Evolutionary conservation across 2,329 filamentous ascomycete genomes (phyloP).

Genomic region (Ceratocystis harringtonii): DNA sequence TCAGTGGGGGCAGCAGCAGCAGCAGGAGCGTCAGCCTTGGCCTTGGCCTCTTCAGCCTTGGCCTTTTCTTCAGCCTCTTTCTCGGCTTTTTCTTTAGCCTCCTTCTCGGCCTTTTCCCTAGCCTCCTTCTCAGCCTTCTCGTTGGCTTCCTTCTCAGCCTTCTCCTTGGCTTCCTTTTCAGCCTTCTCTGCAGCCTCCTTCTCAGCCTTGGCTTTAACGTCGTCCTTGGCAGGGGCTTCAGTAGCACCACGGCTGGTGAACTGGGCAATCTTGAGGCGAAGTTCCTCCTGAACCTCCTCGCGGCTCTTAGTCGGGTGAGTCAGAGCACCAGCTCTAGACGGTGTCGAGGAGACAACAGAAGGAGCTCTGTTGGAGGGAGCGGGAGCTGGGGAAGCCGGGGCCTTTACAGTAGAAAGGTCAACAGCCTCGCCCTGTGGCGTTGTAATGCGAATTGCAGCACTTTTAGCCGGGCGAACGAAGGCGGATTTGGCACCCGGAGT

Average conservation of each 20-base stretch:
- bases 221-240: conserved; percentile 19
- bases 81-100: conserved; percentile 20
- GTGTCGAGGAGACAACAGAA: conserved; percentile 57
- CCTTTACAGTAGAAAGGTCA: conserved; percentile 47
- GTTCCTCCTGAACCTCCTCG: conserved; percentile 71
- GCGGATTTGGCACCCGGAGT: conserved; percentile 8
- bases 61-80: conserved; percentile 21
- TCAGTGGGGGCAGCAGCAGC: conserved; percentile 26
- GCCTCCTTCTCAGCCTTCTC: conserved; percentile 27
- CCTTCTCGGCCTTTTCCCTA: conserved; percentile 22
- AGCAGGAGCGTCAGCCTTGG: conserved; percentile 19
- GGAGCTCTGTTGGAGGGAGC: conserved; percentile 48
- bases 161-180: conserved; percentile 23
- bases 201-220: conserved; percentile 21
- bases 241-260: conserved; percentile 28
- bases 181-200: conserved; percentile 24
- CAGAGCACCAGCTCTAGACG: conserved; percentile 55
- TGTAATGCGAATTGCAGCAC: conserved; percentile 69
- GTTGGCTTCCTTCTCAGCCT: conserved; percentile 25
- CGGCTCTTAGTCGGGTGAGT: conserved; percentile 58
- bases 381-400: conserved; percentile 42
- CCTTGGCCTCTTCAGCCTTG: conserved; percentile 22
- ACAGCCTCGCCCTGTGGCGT: conserved; percentile 65
- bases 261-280: conserved; percentile 62
- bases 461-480: conserved; percentile 13